Percentiles rank a stretch among this genome's conserved stretches.
Conservation (phyloP, 345 rosid genomes). For the Moringa oleifera region DNA sequence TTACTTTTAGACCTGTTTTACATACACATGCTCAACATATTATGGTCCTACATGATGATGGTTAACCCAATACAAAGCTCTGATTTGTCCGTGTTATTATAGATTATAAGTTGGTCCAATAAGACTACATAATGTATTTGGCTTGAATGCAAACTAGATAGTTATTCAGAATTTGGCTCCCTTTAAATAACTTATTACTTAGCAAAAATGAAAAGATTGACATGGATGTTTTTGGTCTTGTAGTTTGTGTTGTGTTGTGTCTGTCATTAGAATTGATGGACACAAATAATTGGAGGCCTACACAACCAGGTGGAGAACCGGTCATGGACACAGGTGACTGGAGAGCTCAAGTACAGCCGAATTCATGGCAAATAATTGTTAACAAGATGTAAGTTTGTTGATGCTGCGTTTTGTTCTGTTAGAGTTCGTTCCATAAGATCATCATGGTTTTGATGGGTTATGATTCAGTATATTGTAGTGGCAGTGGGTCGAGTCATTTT, state of each 20-base stretch:
- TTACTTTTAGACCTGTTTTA: neutral
- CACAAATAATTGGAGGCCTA: slow-evolving; percentile 7
- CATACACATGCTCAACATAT: neutral
- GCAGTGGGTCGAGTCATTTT: no score
- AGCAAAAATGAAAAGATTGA: no score
- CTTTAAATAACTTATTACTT: no score
- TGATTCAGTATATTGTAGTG: no score
- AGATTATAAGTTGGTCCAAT: neutral
- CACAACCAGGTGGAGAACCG: slow-evolving; percentile 24
- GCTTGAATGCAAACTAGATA: no score
- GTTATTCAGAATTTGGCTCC: neutral
- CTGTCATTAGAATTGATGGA: neutral
- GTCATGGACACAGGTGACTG: slow-evolving; percentile 36
- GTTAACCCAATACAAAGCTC: neutral
- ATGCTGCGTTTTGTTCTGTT: neutral
- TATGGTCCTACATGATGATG: neutral
- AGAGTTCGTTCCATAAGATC: no score
- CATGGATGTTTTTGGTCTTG: no score
- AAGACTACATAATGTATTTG: neutral
- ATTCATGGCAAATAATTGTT: slow-evolving; percentile 39
- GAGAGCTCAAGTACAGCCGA: slow-evolving; percentile 41
- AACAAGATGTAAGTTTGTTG: slow-evolving; percentile 36
- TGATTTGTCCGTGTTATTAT: neutral
- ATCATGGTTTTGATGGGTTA: no score
- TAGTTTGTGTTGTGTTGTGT: neutral